Base-by-base conservation (phyloP, 768 basidiomycete genomes). In the Suillus decipiens region DNA sequence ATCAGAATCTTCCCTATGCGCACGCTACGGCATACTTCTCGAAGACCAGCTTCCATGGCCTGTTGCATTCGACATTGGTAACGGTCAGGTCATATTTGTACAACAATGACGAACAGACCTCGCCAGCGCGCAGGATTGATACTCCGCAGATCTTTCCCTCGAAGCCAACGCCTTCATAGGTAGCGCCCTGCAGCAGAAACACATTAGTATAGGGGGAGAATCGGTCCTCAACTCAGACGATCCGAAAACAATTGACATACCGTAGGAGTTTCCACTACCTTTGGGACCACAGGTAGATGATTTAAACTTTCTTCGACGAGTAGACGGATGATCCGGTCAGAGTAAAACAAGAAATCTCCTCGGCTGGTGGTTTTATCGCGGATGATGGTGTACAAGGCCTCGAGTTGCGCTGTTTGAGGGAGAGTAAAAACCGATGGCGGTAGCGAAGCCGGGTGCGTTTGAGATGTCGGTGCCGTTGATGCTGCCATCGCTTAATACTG, bases 1-100 rank as follows among this genome's bases (percentile, higher is more conserved):
- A 99, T 99, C 55, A 99, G 81, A 71, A 99, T 99, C 81, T 99
- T 99, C 55, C 96, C 96, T 63, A 99, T 96, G 66, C 96, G 84
- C 33, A 93, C 92, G 70, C 88, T 92, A 68, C 96, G 84, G 79
- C 96, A 98, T 43, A 98, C 96, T 75, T 98, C 96, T 48, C 96
- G 83, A 65, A 99, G 80, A 43, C 96, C 97, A 14, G 93, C 93
- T 77, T 99, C 96, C 96, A 99, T 99, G 1, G 96, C 95, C 92
- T 95, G 63, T 17, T 60, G 50, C 62, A 59, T 43, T 41, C 31
- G 47, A 15, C 15, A 39, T 28, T 36, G 45, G 42, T 24, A 28
- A 17, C 15, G 2, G 37, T 50, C 48, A 50, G 28, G 15, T 56
- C 5, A 24, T 56, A 31, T 15, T 12, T 15, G 34, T 22, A 12